These are phyloP conservation scores for Chlamydomonas sphaeroides DNA, from an alignment of 139 green algal species.

Conservation along the genomic window DNA sequence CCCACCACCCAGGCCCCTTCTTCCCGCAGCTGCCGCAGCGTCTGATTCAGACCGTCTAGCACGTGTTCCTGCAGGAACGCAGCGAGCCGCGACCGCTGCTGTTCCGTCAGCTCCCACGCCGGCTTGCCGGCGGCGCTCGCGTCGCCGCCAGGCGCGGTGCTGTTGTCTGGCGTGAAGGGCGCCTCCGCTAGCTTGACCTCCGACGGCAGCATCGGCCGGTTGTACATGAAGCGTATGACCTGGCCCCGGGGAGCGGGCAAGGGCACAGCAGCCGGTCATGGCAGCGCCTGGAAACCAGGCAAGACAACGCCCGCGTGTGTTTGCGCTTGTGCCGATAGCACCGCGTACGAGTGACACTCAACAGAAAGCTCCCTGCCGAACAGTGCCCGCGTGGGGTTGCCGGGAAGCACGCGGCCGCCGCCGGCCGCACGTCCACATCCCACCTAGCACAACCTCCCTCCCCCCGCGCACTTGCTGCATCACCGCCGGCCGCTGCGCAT, in stretches of 20 bases:
- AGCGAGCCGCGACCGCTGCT: background rate
- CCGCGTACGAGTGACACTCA: background rate
- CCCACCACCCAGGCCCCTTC: slow-evolving; percentile 13
- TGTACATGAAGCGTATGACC: slow-evolving; percentile 14
- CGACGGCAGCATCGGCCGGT: background rate
- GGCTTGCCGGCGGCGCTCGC: background rate
- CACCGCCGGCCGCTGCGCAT: background rate
- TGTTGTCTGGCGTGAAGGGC: too few species aligned
- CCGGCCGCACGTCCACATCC: too few species aligned
- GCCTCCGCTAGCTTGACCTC: background rate
- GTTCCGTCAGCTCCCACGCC: background rate
- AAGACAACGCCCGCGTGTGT: too few species aligned
- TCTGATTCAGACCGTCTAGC: background rate
- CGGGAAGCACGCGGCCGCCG: too few species aligned
- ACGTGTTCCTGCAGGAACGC: slow-evolving; percentile 2
- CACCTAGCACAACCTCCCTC: too few species aligned
- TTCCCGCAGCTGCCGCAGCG: background rate
- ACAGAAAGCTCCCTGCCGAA: background rate
- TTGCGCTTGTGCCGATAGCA: too few species aligned
- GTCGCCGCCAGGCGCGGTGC: too few species aligned
- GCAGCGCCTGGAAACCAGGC: too few species aligned
- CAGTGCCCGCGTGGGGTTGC: too few species aligned
- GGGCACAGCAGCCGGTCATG: too few species aligned
- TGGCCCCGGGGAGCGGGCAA: background rate
- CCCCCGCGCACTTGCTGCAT: background rate